Evolutionary conservation across 2,329 filamentous ascomycete species (phyloP), one percentile per base, ranked within the genome.

Genomic region (Pseudohalonectria lignicola): DNA sequence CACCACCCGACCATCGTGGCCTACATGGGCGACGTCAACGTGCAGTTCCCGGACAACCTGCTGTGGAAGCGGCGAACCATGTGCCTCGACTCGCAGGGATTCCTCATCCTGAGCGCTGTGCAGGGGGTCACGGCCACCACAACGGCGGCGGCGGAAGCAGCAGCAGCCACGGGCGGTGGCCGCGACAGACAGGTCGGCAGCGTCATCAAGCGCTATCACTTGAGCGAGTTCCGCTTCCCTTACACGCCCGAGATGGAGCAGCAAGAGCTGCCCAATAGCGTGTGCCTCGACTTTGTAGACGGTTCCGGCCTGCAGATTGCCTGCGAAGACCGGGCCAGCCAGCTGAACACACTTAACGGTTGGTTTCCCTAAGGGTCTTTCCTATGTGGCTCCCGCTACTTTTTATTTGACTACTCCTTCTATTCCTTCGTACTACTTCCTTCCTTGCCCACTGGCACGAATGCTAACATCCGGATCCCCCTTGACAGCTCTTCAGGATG

Each of bases 51-150:
- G 0, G 90, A 96, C 54, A 94, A 86, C 39, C 69, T 98, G 34
- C 71, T 98, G 11, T 98, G 92, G 92, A 98, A 96, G 65, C 82
- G 90, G 39, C 79, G 92, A 43, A 87, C 82, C 51, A 79, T 95
- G 61, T 82, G 82, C 46, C 76, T 98, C 40, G 88, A 96, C 56
- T 76, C 79, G 8, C 71, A 82, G 43, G 92, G 90, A 15, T 87
- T 83, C 59, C 65, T 98, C 29, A 79, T 94, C 41, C 71, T 98
- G 44, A 84, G 80, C 31, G 71, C 79, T 8, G 73, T 80, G 15
- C 77, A 78, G 44, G 72, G 77, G 16, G 74, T 53, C 16, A 48
- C 52, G 23, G 54, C 56, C 26, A n/a, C n/a, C n/a, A n/a, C n/a
- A 47, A 48, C 31, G 28, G 47, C 34, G 23, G 12, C 23, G 12